Evolutionary conservation across 2,329 filamentous ascomycete genomes (phyloP).

Genomic region (Colletotrichum abscissum): DNA sequence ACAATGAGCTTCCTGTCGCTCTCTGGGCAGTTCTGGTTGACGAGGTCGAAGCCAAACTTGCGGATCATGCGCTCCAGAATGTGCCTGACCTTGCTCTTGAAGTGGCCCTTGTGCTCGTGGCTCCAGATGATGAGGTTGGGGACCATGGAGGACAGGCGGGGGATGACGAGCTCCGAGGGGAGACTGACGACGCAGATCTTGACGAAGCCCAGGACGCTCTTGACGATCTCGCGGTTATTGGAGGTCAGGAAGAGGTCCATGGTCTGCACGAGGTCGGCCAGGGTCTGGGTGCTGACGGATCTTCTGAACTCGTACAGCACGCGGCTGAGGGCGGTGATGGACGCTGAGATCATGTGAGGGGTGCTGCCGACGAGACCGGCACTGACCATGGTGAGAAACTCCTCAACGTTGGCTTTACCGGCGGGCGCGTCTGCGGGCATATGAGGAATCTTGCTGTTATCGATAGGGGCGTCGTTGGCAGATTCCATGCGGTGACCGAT

Average conservation of each 20-base stretch:
- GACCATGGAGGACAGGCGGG: constrained; percentile 80
- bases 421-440: constrained; percentile 85
- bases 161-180: constrained; percentile 81
- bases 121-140: constrained; percentile 96
- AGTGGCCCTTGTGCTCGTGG: constrained; percentile 97
- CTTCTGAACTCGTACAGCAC: constrained; percentile 91
- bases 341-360: constrained; percentile 97
- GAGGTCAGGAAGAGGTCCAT: constrained; percentile 97
- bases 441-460: constrained; percentile 87
- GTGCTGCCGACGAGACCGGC: constrained; percentile 92
- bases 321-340: constrained; percentile 94
- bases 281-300: constrained; percentile 73
- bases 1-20: constrained; percentile 88
- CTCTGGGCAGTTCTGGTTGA: constrained; percentile 86
- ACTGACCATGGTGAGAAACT: constrained; percentile 98
- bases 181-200: constrained; percentile 94
- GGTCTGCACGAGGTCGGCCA: constrained; percentile 89
- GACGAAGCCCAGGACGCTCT: constrained; percentile 93
- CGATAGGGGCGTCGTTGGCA: constrained; percentile 77
- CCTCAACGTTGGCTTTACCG: constrained; percentile 85
- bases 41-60: constrained; percentile 84
- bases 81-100: constrained; percentile 97
- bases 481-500: constrained; percentile 84
- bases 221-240: constrained; percentile 96
- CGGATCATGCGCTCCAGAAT: constrained; percentile 95